Evolutionary conservation across 768 basidiomycete genomes (phyloP).

Genomic region (Coprinopsis marcescibilis): DNA sequence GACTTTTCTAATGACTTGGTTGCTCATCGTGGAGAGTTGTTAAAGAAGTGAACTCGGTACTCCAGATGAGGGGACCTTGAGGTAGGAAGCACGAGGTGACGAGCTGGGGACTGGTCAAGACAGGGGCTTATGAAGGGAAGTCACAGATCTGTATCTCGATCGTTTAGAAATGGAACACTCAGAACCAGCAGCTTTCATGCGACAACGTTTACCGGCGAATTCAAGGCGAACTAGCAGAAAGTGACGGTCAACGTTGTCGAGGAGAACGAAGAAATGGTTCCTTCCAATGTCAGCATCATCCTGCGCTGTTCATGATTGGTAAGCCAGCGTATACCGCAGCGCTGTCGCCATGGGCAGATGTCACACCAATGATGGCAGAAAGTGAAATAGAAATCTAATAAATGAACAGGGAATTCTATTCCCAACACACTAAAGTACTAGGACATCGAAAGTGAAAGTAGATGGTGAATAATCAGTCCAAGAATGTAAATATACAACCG

Average conservation of each 20-base stretch:
- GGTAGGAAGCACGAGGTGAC: no score
- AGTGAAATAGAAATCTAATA: neutral
- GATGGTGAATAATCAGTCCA: constrained; percentile 1
- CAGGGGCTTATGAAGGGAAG: no score
- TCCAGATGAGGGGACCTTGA: no score
- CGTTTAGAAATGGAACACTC: neutral
- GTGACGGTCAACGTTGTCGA: neutral
- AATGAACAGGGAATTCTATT: constrained; percentile 8
- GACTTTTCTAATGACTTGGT: constrained; percentile 8
- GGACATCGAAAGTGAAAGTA: neutral
- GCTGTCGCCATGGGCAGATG: no score
- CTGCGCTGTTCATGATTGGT: no score
- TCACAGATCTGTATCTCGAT: no score
- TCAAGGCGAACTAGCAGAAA: neutral
- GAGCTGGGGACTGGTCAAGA: no score
- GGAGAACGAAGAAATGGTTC: neutral
- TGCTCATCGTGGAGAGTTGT: no score
- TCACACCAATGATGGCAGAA: no score
- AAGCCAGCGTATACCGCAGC: no score
- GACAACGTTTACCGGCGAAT: constrained; percentile 1
- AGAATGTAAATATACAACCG: constrained; percentile 6
- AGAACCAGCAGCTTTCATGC: neutral
- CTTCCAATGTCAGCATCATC: no score
- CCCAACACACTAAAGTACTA: constrained; percentile 7
- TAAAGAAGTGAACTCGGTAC: no score